Base-by-base conservation (phyloP, 2,329 filamentous ascomycete species). In the Fusarium miscanthi region DNA sequence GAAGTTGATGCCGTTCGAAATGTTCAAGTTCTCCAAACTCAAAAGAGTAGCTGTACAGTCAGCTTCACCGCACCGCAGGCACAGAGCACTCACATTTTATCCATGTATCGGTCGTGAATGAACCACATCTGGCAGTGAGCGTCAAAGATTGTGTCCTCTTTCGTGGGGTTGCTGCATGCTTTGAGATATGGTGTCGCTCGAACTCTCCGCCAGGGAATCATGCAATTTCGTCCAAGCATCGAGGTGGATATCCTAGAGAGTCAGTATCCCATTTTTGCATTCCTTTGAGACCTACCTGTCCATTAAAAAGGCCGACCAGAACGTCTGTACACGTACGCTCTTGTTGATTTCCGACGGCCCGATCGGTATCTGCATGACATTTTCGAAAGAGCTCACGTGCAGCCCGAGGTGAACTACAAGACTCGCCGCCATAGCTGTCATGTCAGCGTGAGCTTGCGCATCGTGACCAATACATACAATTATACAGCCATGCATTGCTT, bases 401-500 rank as follows among this genome's bases (percentile, higher is more conserved):
- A 57, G 31, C 13, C 53, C 53, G 5, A 57, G 53, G 30, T 57
- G 40, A 5, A 57, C 30, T 2, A 46, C 25, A 19, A 57, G 30
- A 21, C 53, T 57, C n/a, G 53, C 53, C 14, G 53, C 38, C 38
- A 57, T 57, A 7, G 30, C 53, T 57, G 19, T 8, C 21, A n/a
- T 27, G 30, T 57, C 5, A 57, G 52, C 45, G 42, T 30, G 27
- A 9, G 23, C 23, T 25, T 25, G 23, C 23, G 23, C 27, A 30
- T 3, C 27, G 8, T 30, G 27, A 30, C 27, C 27, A 30, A 30
- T 30, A 46, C 40, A 8, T 60, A 60, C 48, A 60, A 4, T 60
- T 43, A 13, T 60, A 60, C 6, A 60, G 16, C 58, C 58, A 54
- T 9, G 58, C 58, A 27, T 54, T 60, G 17, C 25, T 60, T 16